These are phyloP conservation scores for Cladosporium sp. DNA, from an alignment of 2,329 filamentous ascomycete genomes.

Conservation along the genomic window DNA sequence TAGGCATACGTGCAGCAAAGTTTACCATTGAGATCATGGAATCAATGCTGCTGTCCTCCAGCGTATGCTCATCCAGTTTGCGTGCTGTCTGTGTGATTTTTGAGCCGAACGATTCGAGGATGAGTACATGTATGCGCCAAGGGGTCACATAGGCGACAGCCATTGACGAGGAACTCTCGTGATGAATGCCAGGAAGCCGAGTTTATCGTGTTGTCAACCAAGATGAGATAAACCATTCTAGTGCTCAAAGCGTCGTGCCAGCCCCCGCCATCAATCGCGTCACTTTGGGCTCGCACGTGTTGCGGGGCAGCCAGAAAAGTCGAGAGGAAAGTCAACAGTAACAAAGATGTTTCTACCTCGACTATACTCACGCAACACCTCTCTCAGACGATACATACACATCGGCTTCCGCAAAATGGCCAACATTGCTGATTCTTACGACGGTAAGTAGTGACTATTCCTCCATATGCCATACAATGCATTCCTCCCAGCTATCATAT, in stretches of 20 bases:
- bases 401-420: constrained; percentile 41
- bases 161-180: rapidly evolving
- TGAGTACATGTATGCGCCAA: not conserved
- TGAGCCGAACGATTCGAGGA: not conserved
- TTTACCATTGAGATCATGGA: not conserved
- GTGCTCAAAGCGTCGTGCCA: not conserved
- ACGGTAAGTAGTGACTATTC: constrained; percentile 26
- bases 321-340: constrained; percentile 13
- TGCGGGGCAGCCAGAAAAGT: constrained; percentile 22
- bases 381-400: constrained; percentile 26
- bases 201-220: not conserved
- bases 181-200: not conserved
- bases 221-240: not conserved
- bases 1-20: not conserved
- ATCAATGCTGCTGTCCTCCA: not conserved
- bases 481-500: not conserved
- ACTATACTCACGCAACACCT: not conserved
- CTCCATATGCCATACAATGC: not conserved
- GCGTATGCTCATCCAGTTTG: not conserved
- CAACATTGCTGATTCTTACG: constrained; percentile 37
- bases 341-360: constrained; percentile 2
- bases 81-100: not conserved
- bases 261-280: constrained; percentile 11
- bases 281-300: constrained; percentile 17
- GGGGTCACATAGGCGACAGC: not conserved